Base-by-base conservation (phyloP, 805 yeast species). In the Monosporozyma aerobia region DNA sequence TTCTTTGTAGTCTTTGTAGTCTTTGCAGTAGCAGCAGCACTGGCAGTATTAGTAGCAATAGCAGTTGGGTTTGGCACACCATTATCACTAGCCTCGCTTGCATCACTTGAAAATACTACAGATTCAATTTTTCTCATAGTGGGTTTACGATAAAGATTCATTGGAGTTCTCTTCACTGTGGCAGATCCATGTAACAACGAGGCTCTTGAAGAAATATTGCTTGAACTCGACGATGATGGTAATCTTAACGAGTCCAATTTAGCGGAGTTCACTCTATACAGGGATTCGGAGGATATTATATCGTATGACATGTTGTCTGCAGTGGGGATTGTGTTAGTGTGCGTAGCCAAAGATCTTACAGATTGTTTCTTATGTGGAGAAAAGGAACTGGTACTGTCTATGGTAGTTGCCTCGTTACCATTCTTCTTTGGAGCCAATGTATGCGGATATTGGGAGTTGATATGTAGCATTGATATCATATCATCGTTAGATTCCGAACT, bases 281-380 rank as follows among this genome's bases (percentile, higher is more conserved):
- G 25, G 5, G 58, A 52, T 13, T 54, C 27, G 4, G 59, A 41
- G 1, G 65, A 61, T 6, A 61, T 49, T n/a, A 64, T 64, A 22
- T 58, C 59, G 49, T 58, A 65, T 1, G 69, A 66, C 23, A 62
- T 50, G 44, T 65, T 63, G 30, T 62, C 68, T 0, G 69, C 68
- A 2, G 67, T 62, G 29, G 67, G 64, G 9, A 64, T 57, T 2
- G 53, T 33, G 6, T 51, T 51, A 4, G 48, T 39, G 4, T 23
- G 44, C 4, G 50, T 40, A 3, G 45, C 23, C 4, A 52, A 51
- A 30, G 41, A 32, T 35, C 22, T 33, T 32, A 35, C 6, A 8
- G 46, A 39, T 4, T n/a, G 33, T 19, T 30, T 22, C 25, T 47
- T 47, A 16, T 39, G 25, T 39, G 43, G 25, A 3, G 43, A 39